Percentiles rank a stretch among this genome's conserved stretches.
phyloP scores from a whole-genome alignment of 202 grass and related monocot genomes.

The Dendrocalamus latiflorus region DNA sequence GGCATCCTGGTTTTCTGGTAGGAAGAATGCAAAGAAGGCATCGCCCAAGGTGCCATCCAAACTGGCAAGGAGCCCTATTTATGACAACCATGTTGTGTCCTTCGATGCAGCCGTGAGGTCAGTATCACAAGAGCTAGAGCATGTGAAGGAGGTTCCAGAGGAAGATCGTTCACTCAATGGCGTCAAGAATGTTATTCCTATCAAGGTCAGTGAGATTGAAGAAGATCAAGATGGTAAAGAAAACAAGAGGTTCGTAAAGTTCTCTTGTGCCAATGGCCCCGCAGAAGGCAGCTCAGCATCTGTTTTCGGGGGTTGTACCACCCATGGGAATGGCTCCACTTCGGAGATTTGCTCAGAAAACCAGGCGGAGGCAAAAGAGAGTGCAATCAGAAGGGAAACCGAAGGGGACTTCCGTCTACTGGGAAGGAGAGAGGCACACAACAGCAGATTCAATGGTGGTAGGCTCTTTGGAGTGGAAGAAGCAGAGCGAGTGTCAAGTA shows the following conservation, averaged over 20 bases:
- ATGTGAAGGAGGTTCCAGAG: constrained; percentile 37
- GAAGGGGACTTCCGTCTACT: constrained; percentile 93
- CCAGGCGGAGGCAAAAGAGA: constrained; percentile 61
- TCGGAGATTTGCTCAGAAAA: constrained; percentile 41
- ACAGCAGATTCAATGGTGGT: constrained; percentile 54
- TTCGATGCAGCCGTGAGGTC: constrained; percentile 91
- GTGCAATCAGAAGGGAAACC: constrained; percentile 91
- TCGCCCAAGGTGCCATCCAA: constrained; percentile 52
- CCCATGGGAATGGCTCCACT: constrained; percentile 57
- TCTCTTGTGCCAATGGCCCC: constrained; percentile 45
- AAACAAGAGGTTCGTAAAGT: constrained; percentile 50
- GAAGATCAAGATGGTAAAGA: constrained; percentile 70
- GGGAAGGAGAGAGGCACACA: constrained; percentile 70
- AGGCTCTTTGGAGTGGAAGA: constrained; percentile 77
- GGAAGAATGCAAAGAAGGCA: constrained; percentile 63
- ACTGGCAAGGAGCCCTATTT: constrained; percentile 55
- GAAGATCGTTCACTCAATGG: constrained; percentile 46
- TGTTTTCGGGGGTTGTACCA: constrained; percentile 29
- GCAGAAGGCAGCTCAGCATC: constrained; percentile 34
- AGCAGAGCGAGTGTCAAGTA: constrained; percentile 54
- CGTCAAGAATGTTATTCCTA: constrained; percentile 36
- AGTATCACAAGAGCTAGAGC: constrained; percentile 66
- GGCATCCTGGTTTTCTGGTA: constrained; percentile 74
- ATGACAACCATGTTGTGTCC: constrained; percentile 81
- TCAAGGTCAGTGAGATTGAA: constrained; percentile 70